These are phyloP conservation scores for Dendrocalamus latiflorus DNA, from an alignment of 202 grass and related monocot species.

Conservation along the genomic window DNA sequence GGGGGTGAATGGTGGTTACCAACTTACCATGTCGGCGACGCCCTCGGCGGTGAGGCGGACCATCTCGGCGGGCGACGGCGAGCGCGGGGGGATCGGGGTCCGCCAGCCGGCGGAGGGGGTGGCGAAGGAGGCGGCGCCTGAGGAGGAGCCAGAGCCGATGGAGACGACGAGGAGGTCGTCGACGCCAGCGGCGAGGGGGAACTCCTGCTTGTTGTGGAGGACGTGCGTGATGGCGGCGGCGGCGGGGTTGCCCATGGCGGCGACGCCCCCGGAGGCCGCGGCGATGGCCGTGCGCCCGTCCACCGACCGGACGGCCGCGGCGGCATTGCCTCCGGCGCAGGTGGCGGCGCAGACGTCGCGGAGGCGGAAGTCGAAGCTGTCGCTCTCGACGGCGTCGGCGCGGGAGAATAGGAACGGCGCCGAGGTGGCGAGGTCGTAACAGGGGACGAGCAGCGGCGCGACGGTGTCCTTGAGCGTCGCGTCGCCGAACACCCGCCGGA, in stretches of 20 bases:
- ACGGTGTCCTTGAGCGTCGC: constrained; percentile 59
- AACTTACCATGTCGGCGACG: constrained; percentile 79
- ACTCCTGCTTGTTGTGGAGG: constrained; percentile 91
- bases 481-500: constrained; percentile 50
- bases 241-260: constrained; percentile 79
- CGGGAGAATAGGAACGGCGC: constrained; percentile 91
- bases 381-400: constrained; percentile 72
- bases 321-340: not conserved
- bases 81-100: constrained; percentile 26
- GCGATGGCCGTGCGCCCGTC: constrained; percentile 61
- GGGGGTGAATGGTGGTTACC: not conserved
- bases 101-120: constrained; percentile 15
- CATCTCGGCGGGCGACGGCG: constrained; percentile 48
- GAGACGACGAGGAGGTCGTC: constrained; percentile 87
- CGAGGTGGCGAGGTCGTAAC: constrained; percentile 65
- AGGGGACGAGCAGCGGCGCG: constrained; percentile 74
- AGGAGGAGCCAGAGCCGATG: constrained; percentile 43
- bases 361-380: constrained; percentile 75
- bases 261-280: constrained; percentile 46
- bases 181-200: constrained; percentile 63
- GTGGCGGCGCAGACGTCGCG: constrained; percentile 85
- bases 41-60: constrained; percentile 77
- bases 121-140: not conserved
- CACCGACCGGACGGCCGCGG: constrained; percentile 36
- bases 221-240: constrained; percentile 89